Conservation (phyloP, 306 rosid genomes). For the Pyrus bretschneideri region DNA sequence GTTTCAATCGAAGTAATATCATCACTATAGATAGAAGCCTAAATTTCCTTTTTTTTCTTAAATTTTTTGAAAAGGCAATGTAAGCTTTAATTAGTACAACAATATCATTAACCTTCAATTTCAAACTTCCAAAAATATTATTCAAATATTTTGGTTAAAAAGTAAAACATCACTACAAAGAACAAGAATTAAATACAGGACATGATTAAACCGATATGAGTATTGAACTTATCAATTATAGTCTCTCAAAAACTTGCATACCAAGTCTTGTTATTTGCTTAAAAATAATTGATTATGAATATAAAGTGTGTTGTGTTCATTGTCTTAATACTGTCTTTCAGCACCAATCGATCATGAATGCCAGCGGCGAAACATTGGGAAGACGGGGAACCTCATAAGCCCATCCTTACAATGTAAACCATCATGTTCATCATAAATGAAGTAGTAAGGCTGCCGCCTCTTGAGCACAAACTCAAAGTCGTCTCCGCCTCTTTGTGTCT, state of each 20-base stretch:
- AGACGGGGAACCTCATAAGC: constrained; percentile 49
- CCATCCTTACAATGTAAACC: constrained; percentile 58
- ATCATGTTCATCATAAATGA: constrained; percentile 48
- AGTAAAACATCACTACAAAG: too few relatives aligned
- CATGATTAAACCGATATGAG: too few relatives aligned
- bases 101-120: too few relatives aligned
- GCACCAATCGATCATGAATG: constrained; percentile 1
- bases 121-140: too few relatives aligned
- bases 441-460: constrained; percentile 48
- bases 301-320: background rate
- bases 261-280: background rate
- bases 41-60: too few relatives aligned
- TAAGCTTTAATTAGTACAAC: too few relatives aligned
- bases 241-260: background rate
- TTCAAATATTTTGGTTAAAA: too few relatives aligned
- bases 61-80: too few relatives aligned
- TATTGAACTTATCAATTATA: background rate
- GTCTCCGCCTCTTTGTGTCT: constrained; percentile 39
- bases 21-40: too few relatives aligned
- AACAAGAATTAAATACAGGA: too few relatives aligned
- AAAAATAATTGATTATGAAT: background rate
- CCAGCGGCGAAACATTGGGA: constrained; percentile 39
- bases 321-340: background rate
- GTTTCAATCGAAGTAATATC: too few relatives aligned
- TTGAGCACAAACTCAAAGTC: constrained; percentile 54